Conservation (phyloP, 495 filamentous ascomycete species). For the Penicillium lagena region DNA sequence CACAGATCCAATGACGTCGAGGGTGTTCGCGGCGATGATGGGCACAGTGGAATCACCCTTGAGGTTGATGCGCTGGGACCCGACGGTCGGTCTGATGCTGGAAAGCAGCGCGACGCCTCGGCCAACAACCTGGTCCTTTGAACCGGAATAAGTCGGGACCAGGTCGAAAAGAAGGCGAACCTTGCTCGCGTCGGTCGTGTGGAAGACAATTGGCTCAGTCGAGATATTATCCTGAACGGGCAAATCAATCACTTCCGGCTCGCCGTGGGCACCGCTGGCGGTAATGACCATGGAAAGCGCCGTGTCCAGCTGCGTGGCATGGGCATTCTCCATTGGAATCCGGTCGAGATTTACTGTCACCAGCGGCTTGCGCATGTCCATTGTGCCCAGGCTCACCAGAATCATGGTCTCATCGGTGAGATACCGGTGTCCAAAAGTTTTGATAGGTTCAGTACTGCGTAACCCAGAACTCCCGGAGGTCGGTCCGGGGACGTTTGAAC, state of each 20-base stretch:
- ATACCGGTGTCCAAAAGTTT: slow-evolving; percentile 94
- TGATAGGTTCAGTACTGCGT: slow-evolving; percentile 64
- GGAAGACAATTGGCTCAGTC: slow-evolving; percentile 88
- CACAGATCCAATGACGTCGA: slow-evolving; percentile 88
- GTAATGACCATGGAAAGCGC: slow-evolving; percentile 88
- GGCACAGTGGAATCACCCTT: slow-evolving; percentile 93
- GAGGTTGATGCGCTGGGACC: slow-evolving; percentile 73
- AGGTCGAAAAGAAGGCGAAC: slow-evolving; percentile 93
- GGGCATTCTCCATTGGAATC: slow-evolving; percentile 79
- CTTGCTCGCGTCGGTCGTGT: slow-evolving; percentile 65
- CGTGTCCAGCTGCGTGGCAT: slow-evolving; percentile 89
- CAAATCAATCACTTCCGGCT: slow-evolving; percentile 82
- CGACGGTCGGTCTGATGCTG: slow-evolving; percentile 73
- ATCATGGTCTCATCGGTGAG: slow-evolving; percentile 84
- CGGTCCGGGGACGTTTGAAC: slow-evolving; percentile 37
- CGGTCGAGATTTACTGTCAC: slow-evolving; percentile 82
- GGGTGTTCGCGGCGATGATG: slow-evolving; percentile 69
- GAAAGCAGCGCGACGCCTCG: slow-evolving; percentile 86
- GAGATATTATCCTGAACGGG: slow-evolving; percentile 90
- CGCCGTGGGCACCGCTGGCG: slow-evolving; percentile 79
- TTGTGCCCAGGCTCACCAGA: slow-evolving; percentile 85
- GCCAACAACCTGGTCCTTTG: slow-evolving; percentile 79
- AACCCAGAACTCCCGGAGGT: slow-evolving; percentile 25
- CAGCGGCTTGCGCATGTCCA: slow-evolving; percentile 80
- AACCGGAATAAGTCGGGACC: slow-evolving; percentile 94